Base-by-base conservation (phyloP, 441 rosid genomes). In the Syzygium malaccense region DNA sequence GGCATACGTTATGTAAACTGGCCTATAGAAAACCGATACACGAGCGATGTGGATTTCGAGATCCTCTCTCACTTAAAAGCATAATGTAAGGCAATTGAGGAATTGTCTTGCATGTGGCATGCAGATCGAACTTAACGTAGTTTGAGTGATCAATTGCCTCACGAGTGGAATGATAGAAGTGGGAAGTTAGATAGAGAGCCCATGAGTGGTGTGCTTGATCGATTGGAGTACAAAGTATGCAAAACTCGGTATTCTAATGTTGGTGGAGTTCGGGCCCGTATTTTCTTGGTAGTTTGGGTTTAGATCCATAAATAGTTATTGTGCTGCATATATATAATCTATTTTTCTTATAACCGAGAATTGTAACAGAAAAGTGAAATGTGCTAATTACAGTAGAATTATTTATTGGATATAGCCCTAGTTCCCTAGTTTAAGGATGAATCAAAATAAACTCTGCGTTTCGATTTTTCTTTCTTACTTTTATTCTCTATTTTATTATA, bases 1-100 rank as follows among this genome's bases (percentile, higher is more conserved):
- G 48, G 10, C 26, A 19, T 68, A 5, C n/a, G 7, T 20, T 23
- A 3, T 0, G 28, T 71, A 11, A 20, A 5, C 15, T 0, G 2
- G 9, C 4, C 17, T 37, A 6, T 37, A 37, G 25, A 12, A 37
- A 71, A 20, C 2, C 13, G 15, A 20, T 5, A 33, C 14, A 10
- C 0, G 0, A 33, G 75, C 23, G 0, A 30, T 2, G 13, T 64
- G 41, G 1, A 64, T 64, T 30, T 64, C 12, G 0, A 64, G 12
- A 17, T 2, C 17, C 23, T 64, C 17, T 53, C 53, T 49, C 53
- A 11, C 53, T 11, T 49, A 49, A 11, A 49, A 49, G 53, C 1
- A 14, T 14, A 49, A 49, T 49, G 53, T 1, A 17, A 37, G 17
- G 4, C 6, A 8, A 30, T 64, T 5, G 15, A 30, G 15, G 23